phyloP scores from a whole-genome alignment of 495 filamentous ascomycete species.

The Clavariopsis aquatica region DNA sequence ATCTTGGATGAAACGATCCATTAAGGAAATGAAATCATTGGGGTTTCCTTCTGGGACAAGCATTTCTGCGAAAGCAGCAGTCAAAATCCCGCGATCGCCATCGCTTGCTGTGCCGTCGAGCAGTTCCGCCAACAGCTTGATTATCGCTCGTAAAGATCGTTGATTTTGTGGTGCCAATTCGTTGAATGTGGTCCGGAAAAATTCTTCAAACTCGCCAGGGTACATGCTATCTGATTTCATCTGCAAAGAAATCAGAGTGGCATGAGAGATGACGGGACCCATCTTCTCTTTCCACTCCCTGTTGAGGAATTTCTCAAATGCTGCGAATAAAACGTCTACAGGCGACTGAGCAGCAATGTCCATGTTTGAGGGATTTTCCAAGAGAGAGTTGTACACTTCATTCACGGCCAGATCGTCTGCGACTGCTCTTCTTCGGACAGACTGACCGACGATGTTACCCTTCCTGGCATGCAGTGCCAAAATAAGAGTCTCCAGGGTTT shows the following conservation, averaged over 20 bases:
- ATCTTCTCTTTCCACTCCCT: slow-evolving; percentile 88
- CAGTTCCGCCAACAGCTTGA: slow-evolving; percentile 82
- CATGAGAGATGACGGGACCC: slow-evolving; percentile 71
- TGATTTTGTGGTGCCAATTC: slow-evolving; percentile 92
- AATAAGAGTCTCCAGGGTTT: slow-evolving; percentile 82
- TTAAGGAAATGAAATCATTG: slow-evolving; percentile 80
- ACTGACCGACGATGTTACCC: slow-evolving; percentile 78
- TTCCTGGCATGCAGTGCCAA: slow-evolving; percentile 79
- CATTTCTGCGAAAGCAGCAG: slow-evolving; percentile 86
- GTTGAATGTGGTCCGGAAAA: slow-evolving; percentile 70
- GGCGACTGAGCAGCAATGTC: slow-evolving; percentile 73
- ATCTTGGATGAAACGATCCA: slow-evolving; percentile 92
- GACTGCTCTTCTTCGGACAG: slow-evolving; percentile 65
- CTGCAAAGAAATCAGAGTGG: slow-evolving; percentile 68
- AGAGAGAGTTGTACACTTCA: slow-evolving; percentile 83
- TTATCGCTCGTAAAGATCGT: slow-evolving; percentile 78
- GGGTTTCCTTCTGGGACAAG: slow-evolving; percentile 75
- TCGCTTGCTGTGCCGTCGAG: slow-evolving; percentile 94
- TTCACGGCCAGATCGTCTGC: slow-evolving; percentile 81
- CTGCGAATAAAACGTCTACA: slow-evolving; percentile 86
- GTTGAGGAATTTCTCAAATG: slow-evolving; percentile 91
- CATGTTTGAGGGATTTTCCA: slow-evolving; percentile 76
- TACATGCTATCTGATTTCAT: slow-evolving; percentile 71
- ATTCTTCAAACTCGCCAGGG: slow-evolving; percentile 79
- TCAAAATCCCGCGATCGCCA: slow-evolving; percentile 86